Percentiles rank a stretch among this genome's conserved stretches.
Evolutionary conservation across 2,329 filamentous ascomycete genomes (phyloP).

Genomic region (Sclerotinia nivalis): DNA sequence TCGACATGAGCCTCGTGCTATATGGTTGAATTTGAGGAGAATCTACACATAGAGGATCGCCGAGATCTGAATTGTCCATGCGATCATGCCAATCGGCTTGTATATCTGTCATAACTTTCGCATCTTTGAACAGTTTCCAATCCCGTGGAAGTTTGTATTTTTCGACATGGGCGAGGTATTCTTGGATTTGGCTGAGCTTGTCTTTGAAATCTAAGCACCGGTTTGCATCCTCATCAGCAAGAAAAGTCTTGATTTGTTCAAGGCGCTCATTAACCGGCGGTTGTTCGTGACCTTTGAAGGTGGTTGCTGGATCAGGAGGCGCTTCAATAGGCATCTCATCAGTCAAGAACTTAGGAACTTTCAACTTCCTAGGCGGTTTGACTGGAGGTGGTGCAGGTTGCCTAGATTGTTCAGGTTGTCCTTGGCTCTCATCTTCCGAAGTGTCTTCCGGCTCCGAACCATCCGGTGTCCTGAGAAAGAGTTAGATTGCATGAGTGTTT

Average conservation of each 20-base stretch:
- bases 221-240: slow-evolving; percentile 51
- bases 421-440: neutral
- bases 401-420: neutral
- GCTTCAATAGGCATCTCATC: neutral
- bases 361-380: slow-evolving; percentile 1
- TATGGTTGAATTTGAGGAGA: slow-evolving; percentile 23
- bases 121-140: slow-evolving; percentile 29
- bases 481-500: neutral
- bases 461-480: neutral
- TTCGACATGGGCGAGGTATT: slow-evolving; percentile 31
- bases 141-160: slow-evolving; percentile 14
- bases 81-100: slow-evolving; percentile 33
- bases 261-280: slow-evolving; percentile 42
- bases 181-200: slow-evolving; percentile 41
- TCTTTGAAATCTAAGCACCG: slow-evolving; percentile 46
- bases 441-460: neutral
- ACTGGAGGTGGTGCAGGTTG: neutral
- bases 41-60: slow-evolving; percentile 21
- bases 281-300: slow-evolving; percentile 38
- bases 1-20: slow-evolving; percentile 31
- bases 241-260: slow-evolving; percentile 46
- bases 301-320: neutral
- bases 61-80: slow-evolving; percentile 8
- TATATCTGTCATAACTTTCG: slow-evolving; percentile 31
- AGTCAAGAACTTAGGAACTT: slow-evolving; percentile 15